These are phyloP conservation scores for Dictyostelium capitatum DNA, from an alignment of 78 protist genomes.

Conservation along the genomic window DNA sequence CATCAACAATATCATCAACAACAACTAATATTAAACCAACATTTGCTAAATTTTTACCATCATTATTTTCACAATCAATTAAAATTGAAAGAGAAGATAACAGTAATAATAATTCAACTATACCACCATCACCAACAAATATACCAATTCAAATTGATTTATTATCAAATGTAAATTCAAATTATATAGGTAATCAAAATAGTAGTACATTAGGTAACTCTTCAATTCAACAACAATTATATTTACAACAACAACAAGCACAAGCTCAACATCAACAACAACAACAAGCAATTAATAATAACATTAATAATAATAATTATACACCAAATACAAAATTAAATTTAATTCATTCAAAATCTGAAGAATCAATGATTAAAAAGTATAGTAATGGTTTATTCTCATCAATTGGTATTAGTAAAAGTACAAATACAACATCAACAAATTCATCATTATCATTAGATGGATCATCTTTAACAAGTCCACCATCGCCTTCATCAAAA, in stretches of 20 bases:
- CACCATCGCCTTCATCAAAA: slow-evolving; percentile 13
- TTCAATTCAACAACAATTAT: neutral
- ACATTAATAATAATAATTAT: neutral
- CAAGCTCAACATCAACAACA: neutral
- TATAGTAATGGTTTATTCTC: slow-evolving; percentile 39
- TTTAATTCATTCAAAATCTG: slow-evolving; percentile 62
- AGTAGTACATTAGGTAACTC: neutral
- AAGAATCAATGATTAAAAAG: slow-evolving; percentile 44
- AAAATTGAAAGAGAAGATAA: neutral
- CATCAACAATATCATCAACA: neutral
- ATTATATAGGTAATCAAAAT: neutral
- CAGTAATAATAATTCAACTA: neutral
- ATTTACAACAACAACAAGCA: neutral
- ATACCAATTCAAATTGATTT: neutral
- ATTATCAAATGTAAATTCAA: slow-evolving; percentile 24
- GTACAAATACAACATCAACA: neutral
- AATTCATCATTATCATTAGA: neutral
- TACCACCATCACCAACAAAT: slow-evolving; percentile 1
- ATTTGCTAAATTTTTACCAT: slow-evolving; percentile 12
- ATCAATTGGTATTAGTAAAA: neutral
- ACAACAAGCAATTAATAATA: neutral
- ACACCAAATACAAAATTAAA: neutral
- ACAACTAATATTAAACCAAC: neutral
- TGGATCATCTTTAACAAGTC: neutral
- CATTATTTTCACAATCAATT: slow-evolving; percentile 25